Percentiles rank a stretch among this genome's conserved stretches.
These are phyloP conservation scores for Cinchona pubescens DNA, from an alignment of 257 asterid genomes.

Conservation along the genomic window DNA sequence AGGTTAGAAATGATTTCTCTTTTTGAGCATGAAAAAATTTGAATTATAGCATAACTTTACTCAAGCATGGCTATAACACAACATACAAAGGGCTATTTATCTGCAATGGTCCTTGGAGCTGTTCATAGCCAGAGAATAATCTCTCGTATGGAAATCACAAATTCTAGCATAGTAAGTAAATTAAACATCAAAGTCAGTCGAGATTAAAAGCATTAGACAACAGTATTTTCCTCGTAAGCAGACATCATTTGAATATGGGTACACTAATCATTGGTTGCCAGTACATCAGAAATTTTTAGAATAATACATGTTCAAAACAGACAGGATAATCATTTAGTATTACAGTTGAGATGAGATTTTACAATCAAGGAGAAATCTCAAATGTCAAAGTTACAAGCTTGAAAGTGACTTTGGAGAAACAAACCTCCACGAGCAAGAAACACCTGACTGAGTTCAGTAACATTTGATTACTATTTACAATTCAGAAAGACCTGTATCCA, in stretches of 20 bases:
- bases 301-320: not conserved
- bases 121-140: not conserved
- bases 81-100: constrained; percentile 12
- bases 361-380: constrained; percentile 18
- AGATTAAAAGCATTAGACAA: not conserved
- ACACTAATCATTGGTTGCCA: not conserved
- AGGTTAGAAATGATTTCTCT: constrained; percentile 18
- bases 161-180: not conserved
- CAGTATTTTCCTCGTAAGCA: not conserved
- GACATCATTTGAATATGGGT: not conserved
- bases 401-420: not conserved
- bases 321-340: constrained; percentile 14
- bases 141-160: constrained; percentile 22
- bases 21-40: constrained; percentile 22
- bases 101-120: constrained; percentile 5
- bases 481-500: constrained; percentile 30
- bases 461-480: constrained; percentile 47
- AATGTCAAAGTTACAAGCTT: constrained; percentile 7
- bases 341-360: constrained; percentile 14
- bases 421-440: constrained; percentile 23
- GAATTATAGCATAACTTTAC: not conserved
- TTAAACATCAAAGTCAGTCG: not conserved
- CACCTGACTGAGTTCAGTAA: constrained; percentile 28
- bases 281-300: not conserved
- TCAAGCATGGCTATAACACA: not conserved